A percentile compares a stretch with the other conserved stretches of the same genome.
Evolutionary conservation across 2,329 filamentous ascomycete genomes (phyloP).

Genomic region (Colletotrichum endophyticum): DNA sequence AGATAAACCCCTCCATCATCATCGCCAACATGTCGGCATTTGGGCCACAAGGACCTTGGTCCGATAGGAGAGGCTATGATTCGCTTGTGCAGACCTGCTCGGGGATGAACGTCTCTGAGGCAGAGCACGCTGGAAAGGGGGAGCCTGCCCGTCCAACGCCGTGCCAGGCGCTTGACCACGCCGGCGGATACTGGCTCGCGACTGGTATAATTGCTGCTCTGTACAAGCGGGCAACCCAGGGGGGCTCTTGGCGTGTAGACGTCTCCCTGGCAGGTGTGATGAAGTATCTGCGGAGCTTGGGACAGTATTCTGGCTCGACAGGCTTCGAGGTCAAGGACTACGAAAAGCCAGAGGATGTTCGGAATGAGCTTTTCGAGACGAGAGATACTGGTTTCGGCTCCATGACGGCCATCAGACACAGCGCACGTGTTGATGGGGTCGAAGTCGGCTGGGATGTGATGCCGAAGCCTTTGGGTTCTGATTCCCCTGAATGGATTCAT

Average conservation of each 20-base stretch:
- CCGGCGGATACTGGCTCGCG: slow-evolving; percentile 58
- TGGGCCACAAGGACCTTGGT: slow-evolving; percentile 46
- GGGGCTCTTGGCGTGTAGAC: slow-evolving; percentile 55
- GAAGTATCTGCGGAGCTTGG: slow-evolving; percentile 61
- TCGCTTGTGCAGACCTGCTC: slow-evolving; percentile 50
- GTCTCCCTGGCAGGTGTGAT: slow-evolving; percentile 51
- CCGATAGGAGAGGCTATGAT: slow-evolving; percentile 43
- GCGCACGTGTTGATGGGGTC: slow-evolving; percentile 49
- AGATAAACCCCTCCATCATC: slow-evolving; percentile 48
- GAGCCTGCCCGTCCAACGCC: slow-evolving; percentile 48
- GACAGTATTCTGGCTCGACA: slow-evolving; percentile 47
- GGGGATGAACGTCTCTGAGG: slow-evolving; percentile 61
- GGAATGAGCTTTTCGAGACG: slow-evolving; percentile 44
- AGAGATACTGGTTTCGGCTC: slow-evolving; percentile 48
- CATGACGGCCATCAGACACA: slow-evolving; percentile 52
- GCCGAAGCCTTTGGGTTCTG: slow-evolving; percentile 54
- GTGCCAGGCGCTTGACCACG: slow-evolving; percentile 63
- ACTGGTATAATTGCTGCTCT: slow-evolving; percentile 57
- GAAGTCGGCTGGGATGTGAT: slow-evolving; percentile 54
- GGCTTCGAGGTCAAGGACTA: slow-evolving; percentile 47
- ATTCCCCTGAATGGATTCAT: slow-evolving; percentile 44
- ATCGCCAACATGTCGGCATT: slow-evolving; percentile 59
- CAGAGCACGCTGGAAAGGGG: slow-evolving; percentile 43
- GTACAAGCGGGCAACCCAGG: slow-evolving; percentile 47
- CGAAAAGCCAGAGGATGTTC: slow-evolving; percentile 30